phyloP scores from a whole-genome alignment of 192 early-diverging fungal species.

The Chytriomyces sp. region DNA sequence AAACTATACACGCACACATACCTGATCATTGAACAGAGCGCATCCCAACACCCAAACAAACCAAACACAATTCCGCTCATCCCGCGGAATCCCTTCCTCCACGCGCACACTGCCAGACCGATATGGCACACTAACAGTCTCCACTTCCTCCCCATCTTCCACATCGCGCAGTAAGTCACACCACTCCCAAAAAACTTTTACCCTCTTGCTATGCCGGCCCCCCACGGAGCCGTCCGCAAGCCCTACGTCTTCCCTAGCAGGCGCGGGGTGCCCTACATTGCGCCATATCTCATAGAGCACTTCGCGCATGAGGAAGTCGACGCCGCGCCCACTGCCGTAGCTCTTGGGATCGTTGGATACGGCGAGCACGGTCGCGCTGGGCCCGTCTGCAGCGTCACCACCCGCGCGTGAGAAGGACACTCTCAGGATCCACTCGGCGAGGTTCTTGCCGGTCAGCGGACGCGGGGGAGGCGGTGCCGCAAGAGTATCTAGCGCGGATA shows the following conservation, averaged over 20 bases:
- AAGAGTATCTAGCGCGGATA: too few species aligned
- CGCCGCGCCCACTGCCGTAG: not conserved
- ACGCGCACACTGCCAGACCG: not conserved
- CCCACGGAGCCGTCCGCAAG: not conserved
- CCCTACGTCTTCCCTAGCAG: too few species aligned
- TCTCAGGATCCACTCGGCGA: not conserved
- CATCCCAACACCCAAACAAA: not conserved
- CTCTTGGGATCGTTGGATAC: not conserved
- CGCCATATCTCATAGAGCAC: not conserved
- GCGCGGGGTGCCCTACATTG: not conserved
- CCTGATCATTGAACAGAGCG: not conserved
- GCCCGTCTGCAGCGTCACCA: not conserved
- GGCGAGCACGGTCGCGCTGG: not conserved
- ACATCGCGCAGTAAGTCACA: not conserved
- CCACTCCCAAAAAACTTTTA: not conserved
- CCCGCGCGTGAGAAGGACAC: not conserved
- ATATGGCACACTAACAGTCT: not conserved
- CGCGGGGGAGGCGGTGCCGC: too few species aligned
- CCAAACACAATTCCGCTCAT: not conserved
- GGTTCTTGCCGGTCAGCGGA: not conserved
- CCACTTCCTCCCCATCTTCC: not conserved
- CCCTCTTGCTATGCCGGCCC: not conserved
- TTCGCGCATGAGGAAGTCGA: not conserved
- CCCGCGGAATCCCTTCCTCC: not conserved
- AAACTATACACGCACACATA: not conserved